Base-by-base conservation (phyloP, 192 early-diverging fungal genomes). In the Powellomyces hirtus region DNA sequence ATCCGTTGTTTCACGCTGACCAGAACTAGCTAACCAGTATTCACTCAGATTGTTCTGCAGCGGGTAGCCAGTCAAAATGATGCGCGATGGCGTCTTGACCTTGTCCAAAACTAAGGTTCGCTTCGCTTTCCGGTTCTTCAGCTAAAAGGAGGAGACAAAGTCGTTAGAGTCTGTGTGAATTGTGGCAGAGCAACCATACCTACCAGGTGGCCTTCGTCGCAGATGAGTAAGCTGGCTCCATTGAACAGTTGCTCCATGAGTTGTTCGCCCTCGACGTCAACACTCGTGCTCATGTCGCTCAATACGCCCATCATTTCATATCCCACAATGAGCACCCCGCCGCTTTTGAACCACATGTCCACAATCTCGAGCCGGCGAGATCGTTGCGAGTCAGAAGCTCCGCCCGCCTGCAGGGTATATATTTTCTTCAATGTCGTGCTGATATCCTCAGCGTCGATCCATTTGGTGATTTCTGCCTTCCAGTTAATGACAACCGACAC, bases 1-100 rank as follows among this genome's bases (percentile, higher is more conserved):
- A n/a, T n/a, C n/a, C n/a, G n/a, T n/a, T n/a, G n/a, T n/a, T n/a
- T n/a, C n/a, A n/a, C n/a, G n/a, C n/a, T n/a, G n/a, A n/a, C n/a
- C n/a, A 22, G 8, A n/a, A n/a, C n/a, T n/a, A 72, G 14, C 26
- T 11, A 18, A 58, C 69, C 69, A 90, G 63, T 91, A 94, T 70
- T 93, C 91, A 38, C 77, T 81, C 27, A 96, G 64, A 37, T 86
- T 83, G 64, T 96, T 96, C 66, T 96, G 94, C 31, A 96, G 75
- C 1, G 94, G 94, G 36, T 84, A 89, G 0, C 94, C 94, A 0
- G 94, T 94, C 63, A 96, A 65, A 45, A 86, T 88, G 24, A 96
- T 70, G 37, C 92, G 77, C 5, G 81, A 79, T 4, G 57, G 73
- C 0, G 90, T 91, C 31, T 75, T 24, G 0, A 94, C 62, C 31